Percentiles rank a stretch among this genome's conserved stretches.
Evolutionary conservation across 176 grass and related monocot genomes (phyloP).

Genomic region (Oryza brachyantha): DNA sequence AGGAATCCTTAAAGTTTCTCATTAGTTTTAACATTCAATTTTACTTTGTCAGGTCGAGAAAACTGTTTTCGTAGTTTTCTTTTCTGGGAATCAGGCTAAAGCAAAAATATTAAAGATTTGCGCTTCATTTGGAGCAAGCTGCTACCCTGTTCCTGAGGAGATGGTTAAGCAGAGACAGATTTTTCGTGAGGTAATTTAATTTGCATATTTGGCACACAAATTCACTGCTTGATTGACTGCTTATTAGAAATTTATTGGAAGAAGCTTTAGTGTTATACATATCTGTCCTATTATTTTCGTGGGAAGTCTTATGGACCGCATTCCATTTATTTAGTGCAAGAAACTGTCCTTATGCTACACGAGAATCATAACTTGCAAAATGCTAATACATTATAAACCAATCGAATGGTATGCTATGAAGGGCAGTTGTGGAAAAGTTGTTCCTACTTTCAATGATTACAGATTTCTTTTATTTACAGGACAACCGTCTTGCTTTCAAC

Average conservation of each 20-base stretch:
- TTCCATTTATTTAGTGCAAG: not conserved
- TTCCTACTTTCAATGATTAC: not conserved
- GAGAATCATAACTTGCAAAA: not conserved
- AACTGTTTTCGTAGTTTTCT: conserved; percentile 94
- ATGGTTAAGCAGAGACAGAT: conserved; percentile 86
- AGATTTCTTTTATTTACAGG: conserved; percentile 4
- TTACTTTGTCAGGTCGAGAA: conserved; percentile 75
- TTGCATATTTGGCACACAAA: not conserved
- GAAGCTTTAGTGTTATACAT: not conserved
- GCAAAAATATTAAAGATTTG: conserved; percentile 91
- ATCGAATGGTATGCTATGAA: not conserved
- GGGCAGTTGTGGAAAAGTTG: too few relatives aligned
- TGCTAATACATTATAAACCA: not conserved
- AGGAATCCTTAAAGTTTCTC: conserved; percentile 5
- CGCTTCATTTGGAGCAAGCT: conserved; percentile 89
- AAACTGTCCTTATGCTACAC: not conserved
- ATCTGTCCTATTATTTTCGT: not conserved
- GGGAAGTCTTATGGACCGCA: not conserved
- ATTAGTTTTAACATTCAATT: conserved; percentile 26
- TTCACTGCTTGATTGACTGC: not conserved
- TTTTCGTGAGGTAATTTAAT: conserved; percentile 69
- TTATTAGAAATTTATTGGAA: not conserved
- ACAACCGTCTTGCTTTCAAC: not conserved
- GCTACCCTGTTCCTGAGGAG: conserved; percentile 98
- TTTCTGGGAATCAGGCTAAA: conserved; percentile 96